Evolutionary conservation across 306 rosid genomes (phyloP).

Genomic region (Adenanthera pavonina): DNA sequence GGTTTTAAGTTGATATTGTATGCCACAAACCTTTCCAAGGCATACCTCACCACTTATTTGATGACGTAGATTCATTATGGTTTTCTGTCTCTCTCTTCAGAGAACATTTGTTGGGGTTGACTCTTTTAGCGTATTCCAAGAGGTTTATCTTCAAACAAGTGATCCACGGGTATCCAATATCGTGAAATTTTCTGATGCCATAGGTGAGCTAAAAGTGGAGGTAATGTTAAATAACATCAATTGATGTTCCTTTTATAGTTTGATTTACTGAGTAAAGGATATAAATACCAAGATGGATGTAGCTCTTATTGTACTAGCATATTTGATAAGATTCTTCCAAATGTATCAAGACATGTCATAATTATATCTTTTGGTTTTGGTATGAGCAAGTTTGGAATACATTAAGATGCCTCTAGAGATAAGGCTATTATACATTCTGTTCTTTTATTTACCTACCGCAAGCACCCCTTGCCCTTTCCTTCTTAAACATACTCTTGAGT

Average conservation of each 20-base stretch:
- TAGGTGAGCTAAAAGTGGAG: slow-evolving; percentile 99
- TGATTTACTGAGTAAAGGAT: not conserved
- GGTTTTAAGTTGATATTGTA: not conserved
- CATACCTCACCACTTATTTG: slow-evolving; percentile 24
- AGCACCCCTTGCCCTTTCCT: not conserved
- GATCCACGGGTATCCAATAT: slow-evolving; percentile 88
- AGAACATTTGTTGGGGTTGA: slow-evolving; percentile 98
- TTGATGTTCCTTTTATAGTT: slow-evolving; percentile 17
- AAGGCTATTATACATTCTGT: not conserved
- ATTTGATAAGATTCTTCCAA: not conserved
- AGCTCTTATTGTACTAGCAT: not conserved
- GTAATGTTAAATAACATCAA: slow-evolving; percentile 50
- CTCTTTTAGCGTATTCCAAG: slow-evolving; percentile 86
- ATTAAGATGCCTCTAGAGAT: not conserved
- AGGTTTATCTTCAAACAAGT: slow-evolving; percentile 77
- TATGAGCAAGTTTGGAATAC: not conserved
- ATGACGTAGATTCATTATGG: slow-evolving; percentile 38
- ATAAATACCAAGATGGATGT: not conserved
- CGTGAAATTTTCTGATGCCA: slow-evolving; percentile 85
- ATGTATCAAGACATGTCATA: not conserved
- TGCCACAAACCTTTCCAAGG: slow-evolving; percentile 32
- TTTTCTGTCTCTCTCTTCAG: slow-evolving; percentile 51
- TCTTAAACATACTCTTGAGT: not conserved
- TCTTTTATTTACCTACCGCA: not conserved
- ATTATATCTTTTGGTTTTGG: not conserved